Base-by-base conservation (phyloP, 1,139 yeast genomes). In the Saccharomycopsis phalli region DNA sequence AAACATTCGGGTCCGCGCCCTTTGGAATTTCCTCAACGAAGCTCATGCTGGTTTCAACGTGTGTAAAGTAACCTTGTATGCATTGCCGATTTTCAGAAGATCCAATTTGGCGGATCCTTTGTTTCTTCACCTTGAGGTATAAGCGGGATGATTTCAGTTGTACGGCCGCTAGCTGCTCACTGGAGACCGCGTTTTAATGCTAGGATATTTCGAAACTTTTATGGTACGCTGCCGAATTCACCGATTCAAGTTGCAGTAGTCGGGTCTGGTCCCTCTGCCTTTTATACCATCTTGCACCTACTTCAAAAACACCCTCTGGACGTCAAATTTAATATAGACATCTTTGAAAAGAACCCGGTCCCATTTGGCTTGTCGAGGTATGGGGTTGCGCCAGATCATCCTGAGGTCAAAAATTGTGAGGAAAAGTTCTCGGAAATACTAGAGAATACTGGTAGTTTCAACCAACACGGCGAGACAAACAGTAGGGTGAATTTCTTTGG, bases 381-480 rank as follows among this genome's bases (percentile, higher is more conserved):
- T 55, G 99, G 99, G 1, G 97, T 91, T n/a, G 97, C 98, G 0
- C 99, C 99, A 1, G 99, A 91, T 60, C 98, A 91, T 58, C 95
- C 96, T 0, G 98, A 91, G 54, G 97, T 91, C 29, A 91, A 91
- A 57, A 78, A 77, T 48, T 81, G 93, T 53, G 87, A 86, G 57
- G 93, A 82, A 19, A 79, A 87, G 42, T 78, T 93, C 55, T 69
- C 69, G 4, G 76, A 77, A 45, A 70, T 81, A 22, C 20, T 63
- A 57, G 30, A 48, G 45, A 26, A 41, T 33, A 26, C 44, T 38
- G 1, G 34, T 2, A 33, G 43, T 20, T 42, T 42, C 11, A 36
- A 37, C n/a, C 31, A 39, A 2, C 42, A 40, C 21, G 41, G 41
- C 3, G 39, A 21, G 4, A 22, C 14, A 13, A 22, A 14, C 17